phyloP scores from a whole-genome alignment of 2,329 filamentous ascomycete species.

The Sporothrix luriei region DNA sequence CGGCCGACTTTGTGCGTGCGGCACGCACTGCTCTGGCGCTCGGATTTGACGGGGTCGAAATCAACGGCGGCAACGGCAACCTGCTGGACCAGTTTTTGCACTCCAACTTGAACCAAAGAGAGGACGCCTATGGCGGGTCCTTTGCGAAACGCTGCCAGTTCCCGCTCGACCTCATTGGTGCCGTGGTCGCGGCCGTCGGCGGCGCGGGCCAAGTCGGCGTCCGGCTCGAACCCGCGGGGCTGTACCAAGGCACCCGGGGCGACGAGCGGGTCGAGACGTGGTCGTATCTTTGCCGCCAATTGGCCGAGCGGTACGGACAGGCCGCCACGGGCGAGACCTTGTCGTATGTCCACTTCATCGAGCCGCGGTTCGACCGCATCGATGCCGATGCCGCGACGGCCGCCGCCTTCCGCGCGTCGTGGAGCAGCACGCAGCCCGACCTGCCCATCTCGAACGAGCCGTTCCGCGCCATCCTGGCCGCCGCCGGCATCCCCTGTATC shows the following conservation, averaged over 20 bases:
- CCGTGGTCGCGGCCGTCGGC: slow-evolving; percentile 42
- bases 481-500: slow-evolving; percentile 12
- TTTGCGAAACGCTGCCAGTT: slow-evolving; percentile 58
- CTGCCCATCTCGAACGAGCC: slow-evolving; percentile 21
- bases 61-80: slow-evolving; percentile 48
- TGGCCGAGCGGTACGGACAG: not conserved
- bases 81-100: slow-evolving; percentile 59
- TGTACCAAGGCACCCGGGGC: slow-evolving; percentile 18
- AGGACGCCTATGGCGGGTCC: slow-evolving; percentile 57
- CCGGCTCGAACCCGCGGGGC: not conserved
- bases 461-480: slow-evolving; percentile 16
- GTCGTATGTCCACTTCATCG: slow-evolving; percentile 27
- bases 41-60: slow-evolving; percentile 53
- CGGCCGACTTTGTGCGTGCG: slow-evolving; percentile 41
- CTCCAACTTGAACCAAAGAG: slow-evolving; percentile 55
- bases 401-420: slow-evolving; percentile 14
- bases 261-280: slow-evolving; percentile 22
- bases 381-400: not conserved
- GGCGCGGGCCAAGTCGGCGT: slow-evolving; percentile 12
- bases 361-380: slow-evolving; percentile 24
- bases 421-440: not conserved
- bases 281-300: not conserved
- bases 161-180: slow-evolving; percentile 54
- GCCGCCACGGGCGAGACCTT: not conserved
- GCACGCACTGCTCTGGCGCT: slow-evolving; percentile 53